Percentiles rank a stretch among this genome's conserved stretches.
phyloP scores from a whole-genome alignment of 352 stramenopile species.

The Hyaloperonospora brassicae region DNA sequence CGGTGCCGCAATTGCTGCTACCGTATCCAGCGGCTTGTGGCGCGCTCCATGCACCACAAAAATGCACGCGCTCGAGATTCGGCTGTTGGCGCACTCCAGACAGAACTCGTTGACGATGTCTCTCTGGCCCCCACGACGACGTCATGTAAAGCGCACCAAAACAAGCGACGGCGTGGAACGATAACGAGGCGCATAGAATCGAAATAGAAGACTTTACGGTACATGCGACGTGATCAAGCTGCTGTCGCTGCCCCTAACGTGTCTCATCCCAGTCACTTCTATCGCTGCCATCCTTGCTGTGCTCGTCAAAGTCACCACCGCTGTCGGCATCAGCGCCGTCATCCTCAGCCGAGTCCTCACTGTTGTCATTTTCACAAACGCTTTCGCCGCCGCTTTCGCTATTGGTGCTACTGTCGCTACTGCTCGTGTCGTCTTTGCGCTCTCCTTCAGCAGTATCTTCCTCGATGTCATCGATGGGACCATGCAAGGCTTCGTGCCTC shows the following conservation, averaged over 20 bases:
- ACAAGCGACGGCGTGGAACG: conserved; percentile 28
- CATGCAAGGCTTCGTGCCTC: conserved; percentile 28
- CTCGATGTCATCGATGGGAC: conserved; percentile 14
- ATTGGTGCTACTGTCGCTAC: conserved; percentile 5
- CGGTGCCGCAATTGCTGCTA: conserved; percentile 65
- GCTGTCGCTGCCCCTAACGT: conserved; percentile 1
- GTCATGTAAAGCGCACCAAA: conserved; percentile 32
- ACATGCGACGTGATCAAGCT: background rate
- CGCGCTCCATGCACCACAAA: conserved; percentile 17
- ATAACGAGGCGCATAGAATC: background rate
- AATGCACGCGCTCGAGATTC: conserved; percentile 22
- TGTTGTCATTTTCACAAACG: conserved; percentile 1
- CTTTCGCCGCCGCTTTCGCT: conserved; percentile 6
- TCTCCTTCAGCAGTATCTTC: conserved; percentile 7
- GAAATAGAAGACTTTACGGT: background rate
- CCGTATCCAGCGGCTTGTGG: conserved; percentile 42
- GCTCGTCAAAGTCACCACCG: background rate
- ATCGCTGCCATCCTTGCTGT: conserved; percentile 4
- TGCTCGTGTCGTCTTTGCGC: conserved; percentile 7
- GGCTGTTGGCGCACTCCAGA: conserved; percentile 11
- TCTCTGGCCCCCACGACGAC: conserved; percentile 4
- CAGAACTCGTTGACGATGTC: conserved; percentile 14
- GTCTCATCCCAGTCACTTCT: conserved; percentile 1
- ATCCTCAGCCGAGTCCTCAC: background rate
- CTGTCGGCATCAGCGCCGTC: background rate